Base-by-base conservation (phyloP, 1,284 basidiomycete genomes). In the Boletus smithii region DNA sequence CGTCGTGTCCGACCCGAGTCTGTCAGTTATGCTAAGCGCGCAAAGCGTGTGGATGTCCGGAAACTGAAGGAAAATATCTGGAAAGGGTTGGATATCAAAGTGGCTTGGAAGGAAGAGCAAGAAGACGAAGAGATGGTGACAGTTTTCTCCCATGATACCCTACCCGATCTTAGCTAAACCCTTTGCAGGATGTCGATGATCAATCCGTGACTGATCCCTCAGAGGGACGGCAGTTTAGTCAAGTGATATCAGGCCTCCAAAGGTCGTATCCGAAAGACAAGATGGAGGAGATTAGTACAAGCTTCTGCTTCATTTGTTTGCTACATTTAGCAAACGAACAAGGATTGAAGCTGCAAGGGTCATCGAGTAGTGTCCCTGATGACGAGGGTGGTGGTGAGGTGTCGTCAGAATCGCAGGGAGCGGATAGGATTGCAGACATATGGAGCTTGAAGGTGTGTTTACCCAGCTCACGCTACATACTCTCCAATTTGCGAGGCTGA, bases 221-320 rank as follows among this genome's bases (percentile, higher is more conserved):
- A 2, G 85, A 88, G 46, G 77, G 79, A n/a, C 80, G 89, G 31
- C 78, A 82, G 42, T 97, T 99, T 67, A 81, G 85, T 44, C 78
- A 80, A 41, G 93, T 99, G 53, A 89, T 99, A 54, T 77, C 82
- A 1, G 85, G 83, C 14, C 75, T 99, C 30, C 83, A 89, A 55
- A 77, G 73, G 42, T 80, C 85, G 8, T 99, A 99, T 68, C 90
- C 95, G 0, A 75, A 76, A 51, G 93, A 97, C 36, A 97, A 95
- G 74, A 89, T 99, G 86, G 85, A 89, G 37, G 97, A 99, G 59
- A 97, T 99, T 67, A 97, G 93, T 66, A 99, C 97, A 8, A 97
- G 92, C 53, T 99, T 97, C 81, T 99, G 95, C 69, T 99, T 99
- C 74, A 99, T 99, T 67, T 99, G 95, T 63, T 72, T 99, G 29